Conservation (phyloP, 352 stramenopile species). For the Phytophthora sp. region DNA sequence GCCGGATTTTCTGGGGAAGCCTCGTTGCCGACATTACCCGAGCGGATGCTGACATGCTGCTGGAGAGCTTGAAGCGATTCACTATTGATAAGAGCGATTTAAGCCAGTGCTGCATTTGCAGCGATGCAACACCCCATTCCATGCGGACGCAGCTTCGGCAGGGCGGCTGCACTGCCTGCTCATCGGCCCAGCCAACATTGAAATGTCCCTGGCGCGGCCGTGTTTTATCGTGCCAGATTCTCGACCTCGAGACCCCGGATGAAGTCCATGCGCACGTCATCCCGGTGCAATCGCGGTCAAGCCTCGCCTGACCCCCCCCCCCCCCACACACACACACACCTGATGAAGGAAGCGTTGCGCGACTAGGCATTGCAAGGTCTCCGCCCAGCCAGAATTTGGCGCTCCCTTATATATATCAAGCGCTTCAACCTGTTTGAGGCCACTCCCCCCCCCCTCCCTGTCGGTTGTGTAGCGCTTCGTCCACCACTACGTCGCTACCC, state of each 20-base stretch:
- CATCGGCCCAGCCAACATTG: background rate
- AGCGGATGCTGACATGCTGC: background rate
- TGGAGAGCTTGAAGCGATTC: background rate
- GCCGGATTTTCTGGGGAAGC: background rate
- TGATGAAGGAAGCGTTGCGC: slow-evolving; percentile 1
- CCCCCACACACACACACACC: too few species aligned
- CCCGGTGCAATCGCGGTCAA: background rate
- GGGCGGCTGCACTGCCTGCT: background rate
- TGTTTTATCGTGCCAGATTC: background rate
- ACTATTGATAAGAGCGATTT: background rate
- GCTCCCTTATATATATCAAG: background rate
- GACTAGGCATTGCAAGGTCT: slow-evolving; percentile 11
- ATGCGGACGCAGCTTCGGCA: background rate
- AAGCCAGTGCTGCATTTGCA: background rate
- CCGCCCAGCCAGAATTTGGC: background rate
- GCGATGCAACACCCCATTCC: background rate
- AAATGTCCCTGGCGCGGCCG: background rate
- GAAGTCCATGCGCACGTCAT: slow-evolving; percentile 3
- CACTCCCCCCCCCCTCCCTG: background rate
- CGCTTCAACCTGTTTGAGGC: slow-evolving; percentile 2
- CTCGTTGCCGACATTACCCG: background rate
- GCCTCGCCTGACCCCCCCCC: slow-evolving; percentile 3
- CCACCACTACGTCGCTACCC: slow-evolving; percentile 3
- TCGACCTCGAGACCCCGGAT: slow-evolving; percentile 5
- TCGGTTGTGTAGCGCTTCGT: slow-evolving; percentile 12